A percentile compares a stretch with the other conserved stretches of the same genome.
These are phyloP conservation scores for Aquilaria malaccensis DNA, from an alignment of 345 rosid genomes.

Conservation along the genomic window DNA sequence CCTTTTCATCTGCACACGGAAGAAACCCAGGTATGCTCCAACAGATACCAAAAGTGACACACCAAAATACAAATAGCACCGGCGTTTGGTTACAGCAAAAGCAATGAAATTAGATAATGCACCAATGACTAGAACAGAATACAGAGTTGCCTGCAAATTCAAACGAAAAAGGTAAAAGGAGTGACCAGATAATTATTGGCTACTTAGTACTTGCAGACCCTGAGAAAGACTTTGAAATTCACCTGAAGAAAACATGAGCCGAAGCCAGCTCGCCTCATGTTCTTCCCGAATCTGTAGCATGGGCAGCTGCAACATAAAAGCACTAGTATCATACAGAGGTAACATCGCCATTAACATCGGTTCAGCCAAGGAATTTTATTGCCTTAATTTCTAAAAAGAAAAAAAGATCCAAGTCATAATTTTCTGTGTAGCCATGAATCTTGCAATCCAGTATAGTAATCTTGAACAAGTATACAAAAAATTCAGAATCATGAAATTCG, in stretches of 20 bases:
- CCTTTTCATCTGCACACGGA: slow-evolving; percentile 54
- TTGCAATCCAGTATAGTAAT: too few relatives aligned
- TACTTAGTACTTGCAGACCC: neutral
- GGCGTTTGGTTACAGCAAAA: slow-evolving; percentile 49
- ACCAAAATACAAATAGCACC: slow-evolving; percentile 64
- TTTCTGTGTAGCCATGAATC: too few relatives aligned
- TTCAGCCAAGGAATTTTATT: neutral
- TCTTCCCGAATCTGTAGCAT: slow-evolving; percentile 85
- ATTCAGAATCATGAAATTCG: too few relatives aligned
- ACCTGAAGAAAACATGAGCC: slow-evolving; percentile 87
- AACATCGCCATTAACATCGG: neutral
- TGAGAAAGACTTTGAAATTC: neutral
- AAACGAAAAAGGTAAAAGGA: slow-evolving; percentile 9
- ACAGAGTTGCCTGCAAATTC: slow-evolving; percentile 52
- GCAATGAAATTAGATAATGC: slow-evolving; percentile 42
- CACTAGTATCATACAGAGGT: slow-evolving; percentile 9
- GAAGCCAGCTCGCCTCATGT: slow-evolving; percentile 79
- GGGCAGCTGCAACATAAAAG: slow-evolving; percentile 66
- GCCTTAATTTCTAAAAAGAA: neutral
- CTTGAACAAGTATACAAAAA: neutral
- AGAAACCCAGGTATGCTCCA: slow-evolving; percentile 62
- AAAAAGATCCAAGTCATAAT: neutral
- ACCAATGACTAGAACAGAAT: slow-evolving; percentile 42
- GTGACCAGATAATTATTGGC: neutral
- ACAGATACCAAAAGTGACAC: slow-evolving; percentile 38